Conservation (phyloP, 2,329 filamentous ascomycete species). For the Dothistroma pini region DNA sequence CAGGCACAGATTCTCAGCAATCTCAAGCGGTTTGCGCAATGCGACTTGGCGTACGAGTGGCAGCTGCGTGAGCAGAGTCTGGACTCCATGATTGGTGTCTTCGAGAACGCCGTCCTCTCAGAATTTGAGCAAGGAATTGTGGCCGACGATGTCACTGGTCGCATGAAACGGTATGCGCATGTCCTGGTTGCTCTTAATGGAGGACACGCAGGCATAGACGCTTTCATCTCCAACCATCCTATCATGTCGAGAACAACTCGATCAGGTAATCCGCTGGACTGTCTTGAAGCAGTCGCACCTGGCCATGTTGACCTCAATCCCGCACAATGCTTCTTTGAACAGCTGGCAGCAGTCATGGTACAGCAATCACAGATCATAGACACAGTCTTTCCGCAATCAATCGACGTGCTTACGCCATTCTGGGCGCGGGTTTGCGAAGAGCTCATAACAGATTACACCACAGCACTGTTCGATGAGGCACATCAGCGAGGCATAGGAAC, state of each 20-base stretch:
- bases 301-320: slow-evolving; percentile 74
- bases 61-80: slow-evolving; percentile 67
- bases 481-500: slow-evolving; percentile 70
- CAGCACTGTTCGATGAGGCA: slow-evolving; percentile 79
- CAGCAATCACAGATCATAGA: slow-evolving; percentile 79
- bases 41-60: slow-evolving; percentile 77
- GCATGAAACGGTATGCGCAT: slow-evolving; percentile 84
- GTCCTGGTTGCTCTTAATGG: slow-evolving; percentile 81
- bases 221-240: slow-evolving; percentile 82
- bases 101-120: slow-evolving; percentile 82
- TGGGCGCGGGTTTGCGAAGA: slow-evolving; percentile 81
- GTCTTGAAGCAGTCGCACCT: slow-evolving; percentile 63
- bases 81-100: slow-evolving; percentile 69
- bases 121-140: slow-evolving; percentile 95
- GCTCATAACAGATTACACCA: slow-evolving; percentile 78
- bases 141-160: slow-evolving; percentile 78
- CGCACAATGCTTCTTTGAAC: slow-evolving; percentile 75
- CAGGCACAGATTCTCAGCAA: slow-evolving; percentile 88
- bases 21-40: slow-evolving; percentile 70
- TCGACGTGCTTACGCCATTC: slow-evolving; percentile 71
- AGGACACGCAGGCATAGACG: slow-evolving; percentile 70
- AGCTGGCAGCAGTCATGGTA: slow-evolving; percentile 69
- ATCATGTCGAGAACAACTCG: slow-evolving; percentile 71
- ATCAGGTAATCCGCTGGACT: slow-evolving; percentile 73
- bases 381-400: slow-evolving; percentile 70